Evolutionary conservation across 371 early-diverging fungal species (phyloP).

Genomic region (Rhizopus sp.): DNA sequence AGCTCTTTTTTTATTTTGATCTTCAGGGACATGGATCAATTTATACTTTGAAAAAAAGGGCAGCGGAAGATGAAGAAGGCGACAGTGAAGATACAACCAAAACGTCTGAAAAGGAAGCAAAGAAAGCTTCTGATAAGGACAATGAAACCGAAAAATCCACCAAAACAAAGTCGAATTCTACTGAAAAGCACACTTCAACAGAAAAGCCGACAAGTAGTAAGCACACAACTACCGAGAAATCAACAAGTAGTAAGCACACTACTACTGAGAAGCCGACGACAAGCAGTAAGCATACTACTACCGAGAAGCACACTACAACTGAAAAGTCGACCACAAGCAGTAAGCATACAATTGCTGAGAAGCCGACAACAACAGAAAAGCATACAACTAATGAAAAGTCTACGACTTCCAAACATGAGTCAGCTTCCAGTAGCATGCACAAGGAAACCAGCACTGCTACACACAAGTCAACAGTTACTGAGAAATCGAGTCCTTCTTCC

Average conservation of each 20-base stretch:
- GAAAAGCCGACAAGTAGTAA: background rate
- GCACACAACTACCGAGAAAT: background rate
- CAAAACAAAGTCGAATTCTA: background rate
- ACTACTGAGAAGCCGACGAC: constrained; percentile 1
- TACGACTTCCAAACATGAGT: background rate
- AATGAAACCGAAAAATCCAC: constrained; percentile 2
- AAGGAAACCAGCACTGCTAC: background rate
- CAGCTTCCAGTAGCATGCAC: background rate
- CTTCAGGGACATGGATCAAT: background rate
- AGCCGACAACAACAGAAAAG: background rate
- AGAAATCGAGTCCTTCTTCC: constrained; percentile 2
- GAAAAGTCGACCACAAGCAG: background rate
- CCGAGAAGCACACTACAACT: constrained; percentile 3
- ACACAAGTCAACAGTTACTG: constrained; percentile 1
- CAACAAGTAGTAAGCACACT: background rate
- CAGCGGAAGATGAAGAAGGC: background rate
- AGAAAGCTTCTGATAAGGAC: background rate
- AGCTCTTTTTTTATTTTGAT: background rate
- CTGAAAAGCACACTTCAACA: constrained; percentile 6
- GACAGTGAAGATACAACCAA: background rate
- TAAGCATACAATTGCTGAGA: constrained; percentile 1
- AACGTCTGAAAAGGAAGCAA: background rate
- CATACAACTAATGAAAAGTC: constrained; percentile 4
- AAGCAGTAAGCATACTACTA: constrained; percentile 3
- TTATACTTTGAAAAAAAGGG: background rate